Percentiles rank a stretch among this genome's conserved stretches.
Evolutionary conservation across 2,329 filamentous ascomycete species (phyloP).

Genomic region (Ophidiomyces ophidiicola): DNA sequence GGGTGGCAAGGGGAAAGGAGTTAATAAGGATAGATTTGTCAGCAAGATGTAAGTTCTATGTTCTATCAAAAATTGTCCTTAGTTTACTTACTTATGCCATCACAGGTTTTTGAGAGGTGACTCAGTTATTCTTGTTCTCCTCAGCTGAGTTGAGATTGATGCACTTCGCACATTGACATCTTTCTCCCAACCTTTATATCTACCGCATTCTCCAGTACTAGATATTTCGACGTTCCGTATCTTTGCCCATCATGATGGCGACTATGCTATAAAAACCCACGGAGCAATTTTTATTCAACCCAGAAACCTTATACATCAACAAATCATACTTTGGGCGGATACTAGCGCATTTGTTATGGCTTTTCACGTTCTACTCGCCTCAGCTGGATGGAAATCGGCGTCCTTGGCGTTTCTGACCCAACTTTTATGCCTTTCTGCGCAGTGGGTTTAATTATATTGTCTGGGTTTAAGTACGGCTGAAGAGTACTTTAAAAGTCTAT

Average conservation of each 20-base stretch:
- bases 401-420: slow-evolving; percentile 5
- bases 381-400: slow-evolving; percentile 5
- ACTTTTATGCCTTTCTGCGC: not conserved
- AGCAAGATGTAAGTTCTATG: slow-evolving; percentile 75
- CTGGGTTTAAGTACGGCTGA: not conserved
- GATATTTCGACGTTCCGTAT: not conserved
- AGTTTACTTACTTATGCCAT: not conserved
- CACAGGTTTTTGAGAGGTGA: slow-evolving; percentile 72
- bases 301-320: no score
- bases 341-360: not conserved
- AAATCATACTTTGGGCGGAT: not conserved
- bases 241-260: not conserved
- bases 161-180: slow-evolving; percentile 3
- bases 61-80: not conserved
- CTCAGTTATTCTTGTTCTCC: slow-evolving; percentile 72
- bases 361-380: not conserved
- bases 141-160: slow-evolving; percentile 47
- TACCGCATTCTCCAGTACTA: not conserved
- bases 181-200: not conserved
- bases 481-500: not conserved
- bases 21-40: slow-evolving; percentile 97
- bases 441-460: not conserved
- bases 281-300: not conserved
- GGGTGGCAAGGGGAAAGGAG: slow-evolving; percentile 77
- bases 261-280: not conserved